phyloP scores from a whole-genome alignment of 805 yeast species.

The Saccharomycopsis sp. region DNA sequence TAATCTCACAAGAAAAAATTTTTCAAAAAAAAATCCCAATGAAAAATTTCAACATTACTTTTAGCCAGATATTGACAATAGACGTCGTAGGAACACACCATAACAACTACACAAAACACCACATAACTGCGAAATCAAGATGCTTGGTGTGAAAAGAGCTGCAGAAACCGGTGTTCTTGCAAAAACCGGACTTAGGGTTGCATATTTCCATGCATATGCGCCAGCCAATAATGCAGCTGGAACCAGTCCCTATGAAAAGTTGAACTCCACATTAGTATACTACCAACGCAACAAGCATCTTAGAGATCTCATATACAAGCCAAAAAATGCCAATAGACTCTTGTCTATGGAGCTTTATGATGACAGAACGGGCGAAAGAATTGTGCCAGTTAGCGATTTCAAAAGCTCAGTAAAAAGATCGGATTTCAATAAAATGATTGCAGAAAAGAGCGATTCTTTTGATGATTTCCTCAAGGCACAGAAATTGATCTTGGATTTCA shows the following conservation, averaged over 20 bases:
- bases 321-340: conserved; percentile 33
- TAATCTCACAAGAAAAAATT: too few relatives aligned
- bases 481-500: conserved; percentile 7
- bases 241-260: conserved; percentile 14
- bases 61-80: too few relatives aligned
- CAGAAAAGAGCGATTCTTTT: not conserved
- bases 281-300: conserved; percentile 29
- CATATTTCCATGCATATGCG: not conserved
- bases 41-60: too few relatives aligned
- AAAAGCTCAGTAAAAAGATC: conserved; percentile 25
- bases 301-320: conserved; percentile 36
- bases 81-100: too few relatives aligned
- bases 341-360: conserved; percentile 36
- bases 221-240: not conserved
- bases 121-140: not conserved
- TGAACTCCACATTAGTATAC: conserved; percentile 31
- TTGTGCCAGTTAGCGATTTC: conserved; percentile 29
- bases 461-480: conserved; percentile 6
- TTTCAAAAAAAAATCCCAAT: too few relatives aligned
- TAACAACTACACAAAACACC: too few relatives aligned
- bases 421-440: conserved; percentile 9
- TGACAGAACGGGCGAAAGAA: conserved; percentile 28
- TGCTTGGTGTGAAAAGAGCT: not conserved
- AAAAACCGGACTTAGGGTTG: not conserved
- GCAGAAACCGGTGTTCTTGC: not conserved